Percentiles rank a stretch among this genome's conserved stretches.
phyloP scores from a whole-genome alignment of 768 basidiomycete species.

The Pleurotus tuoliensis region DNA sequence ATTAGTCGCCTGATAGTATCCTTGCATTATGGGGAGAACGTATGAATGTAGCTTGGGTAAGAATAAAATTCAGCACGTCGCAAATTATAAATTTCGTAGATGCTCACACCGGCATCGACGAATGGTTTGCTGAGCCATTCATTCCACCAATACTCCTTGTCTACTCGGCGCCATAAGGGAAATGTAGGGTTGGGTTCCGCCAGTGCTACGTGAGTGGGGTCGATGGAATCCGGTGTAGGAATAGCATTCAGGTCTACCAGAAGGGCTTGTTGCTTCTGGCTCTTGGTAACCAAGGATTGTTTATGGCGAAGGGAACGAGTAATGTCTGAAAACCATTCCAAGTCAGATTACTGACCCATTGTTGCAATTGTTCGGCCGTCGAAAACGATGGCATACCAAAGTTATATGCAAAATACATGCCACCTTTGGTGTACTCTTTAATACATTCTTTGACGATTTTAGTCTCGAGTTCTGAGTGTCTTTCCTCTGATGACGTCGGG shows the following conservation, averaged over 20 bases:
- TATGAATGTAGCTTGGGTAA: conserved; percentile 67
- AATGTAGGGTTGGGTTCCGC: conserved; percentile 73
- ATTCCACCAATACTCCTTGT: conserved; percentile 96
- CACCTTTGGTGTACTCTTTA: conserved; percentile 73
- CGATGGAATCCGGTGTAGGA: conserved; percentile 23
- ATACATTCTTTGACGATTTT: conserved; percentile 81
- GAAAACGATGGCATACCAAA: conserved; percentile 53
- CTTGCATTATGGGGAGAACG: conserved; percentile 90
- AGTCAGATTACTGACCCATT: not conserved
- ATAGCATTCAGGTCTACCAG: conserved; percentile 59
- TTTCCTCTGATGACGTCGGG: conserved; percentile 61
- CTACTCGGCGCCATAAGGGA: conserved; percentile 89
- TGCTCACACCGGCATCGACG: conserved; percentile 77
- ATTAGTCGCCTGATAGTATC: conserved; percentile 75
- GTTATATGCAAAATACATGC: conserved; percentile 87
- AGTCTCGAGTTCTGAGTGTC: conserved; percentile 70
- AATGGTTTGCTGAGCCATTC: conserved; percentile 83
- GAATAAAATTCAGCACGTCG: not conserved
- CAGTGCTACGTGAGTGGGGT: conserved; percentile 25
- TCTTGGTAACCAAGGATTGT: conserved; percentile 57
- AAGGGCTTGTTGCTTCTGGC: conserved; percentile 54
- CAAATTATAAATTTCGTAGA: not conserved
- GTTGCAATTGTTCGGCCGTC: too few species aligned
- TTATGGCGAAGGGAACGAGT: conserved; percentile 83
- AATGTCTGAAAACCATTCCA: conserved; percentile 46